These are phyloP conservation scores for Schoenoplectus tabernaemontani DNA, from an alignment of 202 grass and related monocot genomes.

Conservation along the genomic window DNA sequence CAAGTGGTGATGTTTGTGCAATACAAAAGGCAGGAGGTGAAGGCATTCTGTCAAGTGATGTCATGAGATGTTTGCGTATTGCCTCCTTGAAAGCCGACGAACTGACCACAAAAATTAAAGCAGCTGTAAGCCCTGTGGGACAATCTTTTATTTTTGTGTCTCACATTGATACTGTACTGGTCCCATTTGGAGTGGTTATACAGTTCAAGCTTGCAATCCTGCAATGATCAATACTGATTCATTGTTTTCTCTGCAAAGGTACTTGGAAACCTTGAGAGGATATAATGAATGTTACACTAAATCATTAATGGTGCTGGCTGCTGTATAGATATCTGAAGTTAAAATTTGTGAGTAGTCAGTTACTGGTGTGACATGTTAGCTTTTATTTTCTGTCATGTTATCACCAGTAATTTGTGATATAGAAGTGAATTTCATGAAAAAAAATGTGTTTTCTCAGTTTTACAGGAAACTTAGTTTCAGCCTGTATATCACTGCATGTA, in stretches of 20 bases:
- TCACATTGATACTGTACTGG: not conserved
- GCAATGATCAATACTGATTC: not conserved
- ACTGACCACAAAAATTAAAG: slow-evolving; percentile 90
- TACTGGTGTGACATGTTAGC: not conserved
- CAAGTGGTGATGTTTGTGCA: slow-evolving; percentile 79
- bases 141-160: not conserved
- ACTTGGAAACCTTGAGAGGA: not conserved
- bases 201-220: not conserved
- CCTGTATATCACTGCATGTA: not conserved
- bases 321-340: not conserved
- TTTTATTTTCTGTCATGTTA: not conserved
- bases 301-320: not conserved
- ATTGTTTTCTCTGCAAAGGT: not conserved
- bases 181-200: slow-evolving; percentile 12
- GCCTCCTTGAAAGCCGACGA: slow-evolving; percentile 73
- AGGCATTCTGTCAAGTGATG: slow-evolving; percentile 66
- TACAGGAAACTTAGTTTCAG: not conserved
- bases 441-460: not conserved
- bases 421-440: not conserved
- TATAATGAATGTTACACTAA: not conserved
- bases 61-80: slow-evolving; percentile 89
- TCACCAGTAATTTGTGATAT: not conserved
- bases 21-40: slow-evolving; percentile 93
- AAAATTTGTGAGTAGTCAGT: not conserved
- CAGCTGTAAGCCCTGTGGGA: slow-evolving; percentile 38